Conservation (phyloP, 805 yeast species). For the Starmerella asiatica region DNA sequence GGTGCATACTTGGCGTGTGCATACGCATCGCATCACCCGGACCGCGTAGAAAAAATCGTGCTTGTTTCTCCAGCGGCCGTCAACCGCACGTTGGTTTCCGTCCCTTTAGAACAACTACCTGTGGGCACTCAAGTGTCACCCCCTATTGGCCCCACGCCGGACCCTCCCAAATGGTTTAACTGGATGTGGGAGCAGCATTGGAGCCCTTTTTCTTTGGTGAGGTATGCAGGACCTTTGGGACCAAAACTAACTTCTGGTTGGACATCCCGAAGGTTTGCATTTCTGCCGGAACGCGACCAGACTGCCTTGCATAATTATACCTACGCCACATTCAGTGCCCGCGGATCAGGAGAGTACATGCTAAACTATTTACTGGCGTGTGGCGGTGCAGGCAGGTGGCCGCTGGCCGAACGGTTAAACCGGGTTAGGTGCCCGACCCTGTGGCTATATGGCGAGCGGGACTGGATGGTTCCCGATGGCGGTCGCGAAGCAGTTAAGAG, state of each 20-base stretch:
- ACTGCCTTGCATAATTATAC: slow-evolving; percentile 59
- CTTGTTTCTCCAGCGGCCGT: slow-evolving; percentile 88
- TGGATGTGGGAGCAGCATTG: slow-evolving; percentile 74
- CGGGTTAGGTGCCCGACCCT: slow-evolving; percentile 41
- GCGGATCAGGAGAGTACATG: slow-evolving; percentile 90
- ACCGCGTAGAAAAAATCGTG: slow-evolving; percentile 50
- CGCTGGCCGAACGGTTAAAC: slow-evolving; percentile 43
- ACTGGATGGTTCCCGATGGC: slow-evolving; percentile 48
- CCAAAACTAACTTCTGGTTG: slow-evolving; percentile 79
- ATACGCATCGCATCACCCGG: slow-evolving; percentile 50
- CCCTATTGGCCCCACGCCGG: slow-evolving; percentile 8
- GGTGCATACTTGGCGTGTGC: slow-evolving; percentile 74
- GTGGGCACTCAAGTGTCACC: not conserved
- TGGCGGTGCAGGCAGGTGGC: slow-evolving; percentile 78
- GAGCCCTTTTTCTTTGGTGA: slow-evolving; percentile 71
- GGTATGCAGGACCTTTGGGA: slow-evolving; percentile 70
- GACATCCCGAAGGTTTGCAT: slow-evolving; percentile 70
- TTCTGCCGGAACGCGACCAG: slow-evolving; percentile 35
- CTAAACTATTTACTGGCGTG: slow-evolving; percentile 72
- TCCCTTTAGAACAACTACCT: slow-evolving; percentile 16
- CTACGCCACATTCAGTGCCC: slow-evolving; percentile 69
- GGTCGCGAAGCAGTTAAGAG: slow-evolving; percentile 28
- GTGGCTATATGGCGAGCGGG: slow-evolving; percentile 78
- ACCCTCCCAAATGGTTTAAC: slow-evolving; percentile 46
- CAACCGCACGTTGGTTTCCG: slow-evolving; percentile 32